Conservation (phyloP, 495 filamentous ascomycete species). For the Bombardia bombarda region DNA sequence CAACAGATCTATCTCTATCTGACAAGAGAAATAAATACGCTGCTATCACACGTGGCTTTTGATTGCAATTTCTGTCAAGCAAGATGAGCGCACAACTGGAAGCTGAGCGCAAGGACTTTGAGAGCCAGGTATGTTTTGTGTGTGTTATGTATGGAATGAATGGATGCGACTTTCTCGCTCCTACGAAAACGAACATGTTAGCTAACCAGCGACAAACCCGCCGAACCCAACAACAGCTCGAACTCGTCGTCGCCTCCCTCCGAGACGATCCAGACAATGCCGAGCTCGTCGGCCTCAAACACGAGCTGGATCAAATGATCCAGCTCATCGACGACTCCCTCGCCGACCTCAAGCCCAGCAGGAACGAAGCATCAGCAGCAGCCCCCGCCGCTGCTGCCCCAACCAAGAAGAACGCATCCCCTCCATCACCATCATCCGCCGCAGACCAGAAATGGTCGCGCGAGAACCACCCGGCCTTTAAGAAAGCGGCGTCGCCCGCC, state of each 20-base stretch:
- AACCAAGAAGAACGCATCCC: conserved; percentile 26
- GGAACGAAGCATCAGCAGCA: too few relatives aligned
- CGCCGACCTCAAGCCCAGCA: conserved; percentile 59
- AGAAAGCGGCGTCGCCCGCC: conserved; percentile 35
- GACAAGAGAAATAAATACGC: too few relatives aligned
- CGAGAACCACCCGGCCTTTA: conserved; percentile 65
- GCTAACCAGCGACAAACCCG: too few relatives aligned
- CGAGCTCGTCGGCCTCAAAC: conserved; percentile 70
- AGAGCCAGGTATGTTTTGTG: conserved; percentile 56
- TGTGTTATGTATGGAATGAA: not conserved
- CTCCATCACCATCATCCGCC: conserved; percentile 33
- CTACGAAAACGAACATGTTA: too few relatives aligned
- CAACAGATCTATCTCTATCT: too few relatives aligned
- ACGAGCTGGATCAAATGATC: conserved; percentile 80
- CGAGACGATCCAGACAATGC: conserved; percentile 76
- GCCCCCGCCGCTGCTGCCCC: conserved; percentile 38
- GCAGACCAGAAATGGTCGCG: conserved; percentile 59
- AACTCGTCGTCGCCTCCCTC: conserved; percentile 66
- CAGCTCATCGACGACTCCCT: conserved; percentile 68
- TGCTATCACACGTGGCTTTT: too few relatives aligned
- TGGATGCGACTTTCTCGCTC: too few relatives aligned
- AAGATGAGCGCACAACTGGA: conserved; percentile 46
- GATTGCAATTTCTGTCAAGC: too few relatives aligned
- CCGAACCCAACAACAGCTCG: conserved; percentile 50
- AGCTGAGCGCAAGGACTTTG: conserved; percentile 74